Evolutionary conservation across 1,284 basidiomycete genomes (phyloP), one percentile per base, ranked within the genome.

Genomic region (Leccinum pachyderme): DNA sequence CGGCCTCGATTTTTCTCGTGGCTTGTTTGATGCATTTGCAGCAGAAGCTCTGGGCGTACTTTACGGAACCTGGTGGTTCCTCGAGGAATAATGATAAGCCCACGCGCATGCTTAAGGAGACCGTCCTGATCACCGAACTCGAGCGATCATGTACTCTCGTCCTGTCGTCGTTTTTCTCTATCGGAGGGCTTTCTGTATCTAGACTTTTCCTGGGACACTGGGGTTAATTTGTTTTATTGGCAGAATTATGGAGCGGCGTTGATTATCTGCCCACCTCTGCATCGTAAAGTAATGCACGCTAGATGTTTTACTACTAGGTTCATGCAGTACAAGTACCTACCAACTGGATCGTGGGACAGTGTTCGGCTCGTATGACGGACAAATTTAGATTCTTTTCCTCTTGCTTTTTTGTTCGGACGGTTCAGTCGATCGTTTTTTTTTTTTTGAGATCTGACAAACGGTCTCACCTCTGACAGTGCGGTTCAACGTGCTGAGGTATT

Each of bases 1-100:
- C 49, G 90, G 81, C 44, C 83, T 97, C 54, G 94, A 97, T 74
- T 77, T 95, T 53, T 89, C 89, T 24, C 72, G 73, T n/a, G 80
- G 84, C 46, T 80, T 97, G 47, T 97, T 97, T 77, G 47, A 63
- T 2, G 73, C 66, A 68, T 86, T 89, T 59, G 81, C 79, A 0
- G 32, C 68, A 12, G 70, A 76, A 59, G 57, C 65, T 47, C 62
- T 57, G 1, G 91, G 89, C 55, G 76, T 83, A 25, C 68, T 91
- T 54, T 68, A 71, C 47, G 83, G 82, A 52, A 63, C 68, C 15
- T 91, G 87, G 88, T 70, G 56, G 59, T 83, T 77, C 71, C 70
- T 71, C 49, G 72, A 73, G 2, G n/a, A 27, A 28, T 25, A 25
- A 1, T 44, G 11, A 33, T 0, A 27, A 9, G 28, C 29, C 28